phyloP scores from a whole-genome alignment of 2,329 filamentous ascomycete species.

The Phialemonium atrogriseum region DNA sequence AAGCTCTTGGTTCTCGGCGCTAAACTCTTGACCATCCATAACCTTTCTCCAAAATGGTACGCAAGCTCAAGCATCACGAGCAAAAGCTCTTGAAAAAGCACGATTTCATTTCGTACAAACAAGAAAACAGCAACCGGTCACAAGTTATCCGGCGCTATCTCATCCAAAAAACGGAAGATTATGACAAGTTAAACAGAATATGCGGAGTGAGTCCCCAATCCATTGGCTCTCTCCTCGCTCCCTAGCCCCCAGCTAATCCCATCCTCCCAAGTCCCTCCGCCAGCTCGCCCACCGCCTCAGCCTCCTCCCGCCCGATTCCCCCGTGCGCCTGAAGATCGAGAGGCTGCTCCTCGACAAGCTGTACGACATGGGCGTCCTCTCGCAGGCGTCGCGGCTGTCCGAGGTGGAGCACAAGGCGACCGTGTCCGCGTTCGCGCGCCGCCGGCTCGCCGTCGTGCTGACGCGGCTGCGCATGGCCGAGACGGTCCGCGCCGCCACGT shows the following conservation, averaged over 20 bases:
- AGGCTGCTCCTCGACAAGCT: conserved; percentile 83
- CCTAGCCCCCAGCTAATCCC: conserved; percentile 11
- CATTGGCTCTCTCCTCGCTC: conserved; percentile 3
- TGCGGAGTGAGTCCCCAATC: conserved; percentile 52
- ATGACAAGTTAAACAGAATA: conserved; percentile 58
- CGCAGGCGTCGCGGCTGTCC: conserved; percentile 66
- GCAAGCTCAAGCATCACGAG: conserved; percentile 95
- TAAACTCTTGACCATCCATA: too few relatives aligned
- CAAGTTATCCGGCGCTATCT: conserved; percentile 70
- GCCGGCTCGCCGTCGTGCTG: conserved; percentile 81
- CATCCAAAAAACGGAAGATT: conserved; percentile 84
- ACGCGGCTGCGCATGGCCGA: conserved; percentile 77
- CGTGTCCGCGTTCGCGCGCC: conserved; percentile 78
- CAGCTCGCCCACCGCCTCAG: conserved; percentile 85
- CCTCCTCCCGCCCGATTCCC: conserved; percentile 70
- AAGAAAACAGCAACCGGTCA: conserved; percentile 79
- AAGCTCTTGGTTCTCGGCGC: too few relatives aligned
- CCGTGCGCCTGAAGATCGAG: conserved; percentile 76
- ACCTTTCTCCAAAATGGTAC: conserved; percentile 84
- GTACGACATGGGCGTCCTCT: conserved; percentile 82
- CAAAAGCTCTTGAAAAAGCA: conserved; percentile 76
- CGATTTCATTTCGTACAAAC: conserved; percentile 91
- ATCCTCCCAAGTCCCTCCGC: conserved; percentile 62
- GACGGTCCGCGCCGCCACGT: conserved; percentile 74
- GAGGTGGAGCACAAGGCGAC: conserved; percentile 84